Evolutionary conservation across 1,139 yeast species (phyloP).

Genomic region (Geotrichum klebahnii): DNA sequence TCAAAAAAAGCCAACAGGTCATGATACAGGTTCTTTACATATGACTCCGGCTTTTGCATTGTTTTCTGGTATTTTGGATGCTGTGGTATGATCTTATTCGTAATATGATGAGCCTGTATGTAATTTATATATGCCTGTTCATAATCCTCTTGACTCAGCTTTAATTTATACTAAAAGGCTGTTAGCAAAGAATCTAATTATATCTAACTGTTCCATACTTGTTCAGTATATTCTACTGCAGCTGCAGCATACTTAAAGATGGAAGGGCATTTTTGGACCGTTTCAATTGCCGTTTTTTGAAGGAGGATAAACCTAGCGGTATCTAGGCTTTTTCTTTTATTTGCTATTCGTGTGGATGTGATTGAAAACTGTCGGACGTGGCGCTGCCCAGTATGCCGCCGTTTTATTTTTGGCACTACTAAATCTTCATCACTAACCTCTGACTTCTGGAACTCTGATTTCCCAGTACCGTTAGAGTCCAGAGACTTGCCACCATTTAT

Average conservation of each 20-base stretch:
- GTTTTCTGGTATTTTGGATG: conserved; percentile 19
- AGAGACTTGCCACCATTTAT: neutral
- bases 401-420: neutral
- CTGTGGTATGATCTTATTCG: conserved; percentile 22
- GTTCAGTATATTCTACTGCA: conserved; percentile 5
- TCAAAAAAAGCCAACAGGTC: conserved; percentile 11
- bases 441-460: no score
- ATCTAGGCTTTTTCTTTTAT: neutral
- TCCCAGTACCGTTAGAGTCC: no score
- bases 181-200: neutral
- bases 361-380: conserved; percentile 18
- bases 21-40: conserved; percentile 13
- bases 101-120: conserved; percentile 21
- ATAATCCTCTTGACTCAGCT: conserved; percentile 10
- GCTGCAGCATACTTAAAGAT: conserved; percentile 4
- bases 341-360: conserved; percentile 11
- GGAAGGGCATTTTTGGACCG: conserved; percentile 9
- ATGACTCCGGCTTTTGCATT: conserved; percentile 14
- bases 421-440: neutral
- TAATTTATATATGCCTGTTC: conserved; percentile 21
- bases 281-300: conserved; percentile 17
- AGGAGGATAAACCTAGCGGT: conserved; percentile 13
- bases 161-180: conserved; percentile 8
- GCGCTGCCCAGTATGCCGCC: conserved; percentile 12
- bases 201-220: neutral